Base-by-base conservation (phyloP, 2,329 filamentous ascomycete species). In the Cadophora malorum region DNA sequence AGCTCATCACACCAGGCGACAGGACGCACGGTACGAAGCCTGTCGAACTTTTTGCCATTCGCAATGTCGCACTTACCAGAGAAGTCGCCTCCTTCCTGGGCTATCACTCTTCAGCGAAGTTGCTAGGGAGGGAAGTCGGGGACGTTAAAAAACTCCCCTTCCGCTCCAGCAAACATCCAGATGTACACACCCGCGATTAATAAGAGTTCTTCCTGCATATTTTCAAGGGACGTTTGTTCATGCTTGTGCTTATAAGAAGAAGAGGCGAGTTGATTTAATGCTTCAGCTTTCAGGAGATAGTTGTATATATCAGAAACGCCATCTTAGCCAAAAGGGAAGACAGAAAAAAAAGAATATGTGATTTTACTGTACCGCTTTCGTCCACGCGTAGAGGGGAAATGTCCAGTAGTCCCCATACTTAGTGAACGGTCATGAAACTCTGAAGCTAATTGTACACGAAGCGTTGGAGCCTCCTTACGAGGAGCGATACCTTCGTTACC, bases 271-370 rank as follows among this genome's bases (percentile, higher is more conserved):
- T 45, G 14, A 14, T 45, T 45, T 6, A 45, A 45, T 45, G 14
- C 38, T 45, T 45, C 38, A 45, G 38, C 38, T 45, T 45, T 45
- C 14, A 45, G 8, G 14, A 45, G 14, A 14, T 14, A 45, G 16
- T 45, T 14, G 16, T 45, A 45, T 9, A 9, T 8, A 45, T 45
- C 14, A 45, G 14, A 45, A 45, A 45, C 33, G 5, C 9, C 14
- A 52, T 52, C 19, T 23, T 21, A 35, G 35, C 16, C n/a, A n/a
- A n/a, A n/a, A n/a, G n/a, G n/a, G n/a, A n/a, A n/a, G n/a, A n/a
- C n/a, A n/a, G n/a, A n/a, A n/a, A n/a, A n/a, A n/a, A 56, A n/a
- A 56, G 35, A 35, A 56, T 56, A 35, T 35, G 53, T 56, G 16
- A n/a, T n/a, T n/a, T n/a, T n/a, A 56, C 28, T 5, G 28, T 56